Evolutionary conservation across 164 flowering plant genomes (phyloP).

Genomic region (Stephania yunnanensis): DNA sequence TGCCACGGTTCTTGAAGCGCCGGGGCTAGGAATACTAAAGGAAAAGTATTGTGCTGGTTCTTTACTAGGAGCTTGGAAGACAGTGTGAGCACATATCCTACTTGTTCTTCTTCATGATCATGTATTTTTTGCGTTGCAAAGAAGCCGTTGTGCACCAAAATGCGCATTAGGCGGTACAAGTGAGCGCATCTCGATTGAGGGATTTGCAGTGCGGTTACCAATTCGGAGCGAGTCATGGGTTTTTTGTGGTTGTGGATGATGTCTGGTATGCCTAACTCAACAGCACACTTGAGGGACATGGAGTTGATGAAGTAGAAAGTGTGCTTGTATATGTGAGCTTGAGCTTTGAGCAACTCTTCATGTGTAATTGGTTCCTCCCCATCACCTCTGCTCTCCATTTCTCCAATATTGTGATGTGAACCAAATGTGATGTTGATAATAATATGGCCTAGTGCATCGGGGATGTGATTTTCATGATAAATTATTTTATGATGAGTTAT

Average conservation of each 20-base stretch:
- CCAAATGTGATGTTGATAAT: no score
- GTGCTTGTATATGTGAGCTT: slow-evolving; percentile 25
- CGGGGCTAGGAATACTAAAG: slow-evolving; percentile 20
- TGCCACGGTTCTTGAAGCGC: slow-evolving; percentile 21
- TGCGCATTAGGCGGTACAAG: slow-evolving; percentile 34
- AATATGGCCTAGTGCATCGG: no score
- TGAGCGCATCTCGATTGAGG: no score
- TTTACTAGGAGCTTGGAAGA: slow-evolving; percentile 26
- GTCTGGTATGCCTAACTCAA: slow-evolving; percentile 33
- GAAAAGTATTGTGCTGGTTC: slow-evolving; percentile 16
- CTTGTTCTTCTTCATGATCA: slow-evolving; percentile 12
- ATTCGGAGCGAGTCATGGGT: slow-evolving; percentile 14
- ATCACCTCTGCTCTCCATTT: no score
- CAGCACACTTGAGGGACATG: slow-evolving; percentile 39
- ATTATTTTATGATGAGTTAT: no score
- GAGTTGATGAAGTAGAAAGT: slow-evolving; percentile 27
- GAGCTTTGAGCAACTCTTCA: slow-evolving; percentile 25
- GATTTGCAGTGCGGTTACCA: not conserved
- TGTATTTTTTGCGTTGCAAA: slow-evolving; percentile 17
- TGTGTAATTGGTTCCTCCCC: no score
- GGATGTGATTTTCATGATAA: no score
- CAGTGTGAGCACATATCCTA: slow-evolving; percentile 29
- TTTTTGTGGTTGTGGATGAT: slow-evolving; percentile 23
- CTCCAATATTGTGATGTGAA: no score
- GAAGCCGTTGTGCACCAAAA: slow-evolving; percentile 35